Evolutionary conservation across 2,329 filamentous ascomycete genomes (phyloP).

Genomic region (Exserohilum rostratum): DNA sequence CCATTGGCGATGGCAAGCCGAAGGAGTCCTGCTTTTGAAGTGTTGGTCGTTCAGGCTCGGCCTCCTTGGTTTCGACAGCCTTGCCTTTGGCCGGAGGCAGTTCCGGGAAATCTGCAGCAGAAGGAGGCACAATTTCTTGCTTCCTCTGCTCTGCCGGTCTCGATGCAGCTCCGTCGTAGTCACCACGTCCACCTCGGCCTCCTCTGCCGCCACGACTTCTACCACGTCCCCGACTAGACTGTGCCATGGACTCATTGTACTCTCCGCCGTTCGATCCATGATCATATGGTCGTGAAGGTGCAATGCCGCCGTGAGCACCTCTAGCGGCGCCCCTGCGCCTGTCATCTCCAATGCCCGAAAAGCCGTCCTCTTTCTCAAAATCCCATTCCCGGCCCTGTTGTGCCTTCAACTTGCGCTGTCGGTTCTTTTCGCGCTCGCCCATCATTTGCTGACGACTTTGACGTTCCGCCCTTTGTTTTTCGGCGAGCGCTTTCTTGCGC

Average conservation of each 20-base stretch:
- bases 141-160: slow-evolving; percentile 17
- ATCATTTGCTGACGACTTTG: slow-evolving; percentile 65
- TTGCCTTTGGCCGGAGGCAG: slow-evolving; percentile 43
- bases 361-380: slow-evolving; percentile 65
- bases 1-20: slow-evolving; percentile 37
- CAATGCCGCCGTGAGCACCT: slow-evolving; percentile 60
- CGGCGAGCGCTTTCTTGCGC: slow-evolving; percentile 45
- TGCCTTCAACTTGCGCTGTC: slow-evolving; percentile 64
- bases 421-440: slow-evolving; percentile 66
- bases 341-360: slow-evolving; percentile 50
- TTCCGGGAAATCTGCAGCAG: slow-evolving; percentile 54
- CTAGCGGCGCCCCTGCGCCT: slow-evolving; percentile 54
- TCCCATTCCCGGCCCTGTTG: slow-evolving; percentile 68
- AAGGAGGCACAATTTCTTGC: slow-evolving; percentile 39
- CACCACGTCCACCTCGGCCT: slow-evolving; percentile 38
- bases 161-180: slow-evolving; percentile 19
- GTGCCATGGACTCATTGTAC: slow-evolving; percentile 23
- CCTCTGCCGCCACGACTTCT: slow-evolving; percentile 44
- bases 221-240: slow-evolving; percentile 35
- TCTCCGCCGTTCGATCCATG: slow-evolving; percentile 22
- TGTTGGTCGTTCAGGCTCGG: slow-evolving; percentile 27
- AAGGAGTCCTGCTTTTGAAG: slow-evolving; percentile 43
- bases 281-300: slow-evolving; percentile 37
- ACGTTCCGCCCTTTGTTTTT: slow-evolving; percentile 54
- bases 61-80: slow-evolving; percentile 26